A percentile compares a stretch with the other conserved stretches of the same genome.
Evolutionary conservation across 768 basidiomycete genomes (phyloP).

Genomic region (Gymnopilus junonius): DNA sequence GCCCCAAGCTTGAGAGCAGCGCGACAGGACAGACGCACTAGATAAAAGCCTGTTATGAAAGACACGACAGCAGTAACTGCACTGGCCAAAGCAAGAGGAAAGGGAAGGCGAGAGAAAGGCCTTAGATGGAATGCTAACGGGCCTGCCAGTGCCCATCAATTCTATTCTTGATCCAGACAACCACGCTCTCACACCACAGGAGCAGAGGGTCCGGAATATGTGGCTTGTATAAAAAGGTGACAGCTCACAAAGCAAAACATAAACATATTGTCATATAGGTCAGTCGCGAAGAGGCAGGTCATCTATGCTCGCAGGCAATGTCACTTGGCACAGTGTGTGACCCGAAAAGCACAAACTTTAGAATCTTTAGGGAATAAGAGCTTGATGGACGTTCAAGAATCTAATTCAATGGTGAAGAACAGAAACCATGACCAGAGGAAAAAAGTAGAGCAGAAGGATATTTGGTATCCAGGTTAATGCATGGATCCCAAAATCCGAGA

Average conservation of each 20-base stretch:
- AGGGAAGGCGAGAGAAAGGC: neutral
- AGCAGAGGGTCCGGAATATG: neutral
- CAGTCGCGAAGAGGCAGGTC: neutral
- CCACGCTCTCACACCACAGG: neutral
- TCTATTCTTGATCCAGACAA: slow-evolving; percentile 10
- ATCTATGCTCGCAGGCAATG: neutral
- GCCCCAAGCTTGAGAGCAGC: slow-evolving; percentile 7
- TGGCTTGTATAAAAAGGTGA: neutral
- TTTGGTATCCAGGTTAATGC: slow-evolving; percentile 24
- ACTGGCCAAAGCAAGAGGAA: neutral
- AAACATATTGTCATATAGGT: neutral
- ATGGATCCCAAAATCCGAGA: slow-evolving; percentile 28
- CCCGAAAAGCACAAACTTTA: neutral
- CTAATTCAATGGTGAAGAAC: slow-evolving; percentile 23
- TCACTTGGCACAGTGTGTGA: neutral
- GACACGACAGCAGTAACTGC: neutral
- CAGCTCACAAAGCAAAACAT: neutral
- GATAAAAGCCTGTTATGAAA: neutral
- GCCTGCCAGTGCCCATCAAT: slow-evolving; percentile 1
- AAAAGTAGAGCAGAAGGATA: slow-evolving; percentile 16
- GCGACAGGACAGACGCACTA: neutral
- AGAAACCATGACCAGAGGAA: slow-evolving; percentile 6
- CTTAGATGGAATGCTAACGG: neutral
- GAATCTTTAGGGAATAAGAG: slow-evolving; percentile 10
- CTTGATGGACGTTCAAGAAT: slow-evolving; percentile 17